phyloP scores from a whole-genome alignment of 106 monocot genomes.

The Dendrobium nobile region DNA sequence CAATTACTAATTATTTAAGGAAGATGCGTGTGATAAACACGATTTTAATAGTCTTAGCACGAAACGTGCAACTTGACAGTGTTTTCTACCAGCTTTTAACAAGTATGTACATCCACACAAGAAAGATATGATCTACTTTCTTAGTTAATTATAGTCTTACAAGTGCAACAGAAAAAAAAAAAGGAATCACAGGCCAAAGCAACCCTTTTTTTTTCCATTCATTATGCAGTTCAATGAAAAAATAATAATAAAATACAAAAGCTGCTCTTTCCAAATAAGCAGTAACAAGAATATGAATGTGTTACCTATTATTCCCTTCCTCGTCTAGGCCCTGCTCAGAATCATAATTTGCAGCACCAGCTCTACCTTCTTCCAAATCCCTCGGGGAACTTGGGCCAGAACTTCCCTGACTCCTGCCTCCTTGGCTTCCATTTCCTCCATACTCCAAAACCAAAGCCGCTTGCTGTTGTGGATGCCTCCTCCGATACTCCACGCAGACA shows the following conservation, averaged over 20 bases:
- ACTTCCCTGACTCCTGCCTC: constrained; percentile 7
- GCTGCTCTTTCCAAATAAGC: not conserved
- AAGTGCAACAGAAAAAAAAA: not conserved
- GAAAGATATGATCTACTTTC: not conserved
- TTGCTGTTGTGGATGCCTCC: constrained; percentile 15
- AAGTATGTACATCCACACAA: not conserved
- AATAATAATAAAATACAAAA: not conserved
- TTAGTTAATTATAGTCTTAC: not conserved
- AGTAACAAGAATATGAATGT: not conserved
- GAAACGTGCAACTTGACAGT: not conserved
- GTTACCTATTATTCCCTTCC: constrained; percentile 22
- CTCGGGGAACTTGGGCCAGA: constrained; percentile 17
- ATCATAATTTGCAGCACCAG: constrained; percentile 7
- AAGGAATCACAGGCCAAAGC: not conserved
- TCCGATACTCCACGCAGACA: constrained; percentile 38
- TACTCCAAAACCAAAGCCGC: not conserved
- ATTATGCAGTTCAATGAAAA: not conserved
- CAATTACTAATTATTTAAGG: not conserved
- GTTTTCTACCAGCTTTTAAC: no score
- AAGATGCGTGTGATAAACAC: not conserved
- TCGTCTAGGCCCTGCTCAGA: constrained; percentile 19
- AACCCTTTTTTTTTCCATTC: not conserved
- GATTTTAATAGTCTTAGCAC: not conserved
- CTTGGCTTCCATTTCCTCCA: constrained; percentile 6
- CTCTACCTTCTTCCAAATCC: constrained; percentile 20